These are phyloP conservation scores for Globisporangium heterothallicum DNA, from an alignment of 352 stramenopile species.

Conservation along the genomic window DNA sequence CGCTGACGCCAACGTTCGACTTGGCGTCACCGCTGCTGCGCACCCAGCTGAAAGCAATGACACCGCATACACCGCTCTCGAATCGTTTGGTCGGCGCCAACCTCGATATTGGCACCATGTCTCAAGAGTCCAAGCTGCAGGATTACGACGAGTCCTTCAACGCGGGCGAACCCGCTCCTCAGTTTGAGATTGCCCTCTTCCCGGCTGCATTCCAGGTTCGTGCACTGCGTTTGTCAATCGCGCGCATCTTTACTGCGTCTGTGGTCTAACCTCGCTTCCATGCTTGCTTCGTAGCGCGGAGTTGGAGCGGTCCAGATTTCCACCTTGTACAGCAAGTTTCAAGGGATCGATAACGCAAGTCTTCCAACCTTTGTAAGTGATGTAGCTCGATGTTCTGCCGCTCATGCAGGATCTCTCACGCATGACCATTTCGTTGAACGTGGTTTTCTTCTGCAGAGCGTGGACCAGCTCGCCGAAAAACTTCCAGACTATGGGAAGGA, in stretches of 20 bases:
- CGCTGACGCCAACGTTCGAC: constrained; percentile 53
- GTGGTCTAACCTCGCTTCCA: constrained; percentile 1
- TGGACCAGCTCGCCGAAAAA: constrained; percentile 63
- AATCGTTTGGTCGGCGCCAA: constrained; percentile 80
- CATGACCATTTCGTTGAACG: background rate
- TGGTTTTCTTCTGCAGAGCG: constrained; percentile 43
- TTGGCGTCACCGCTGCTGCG: constrained; percentile 73
- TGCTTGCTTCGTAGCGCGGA: constrained; percentile 36
- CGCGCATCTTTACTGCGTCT: background rate
- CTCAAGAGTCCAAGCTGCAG: constrained; percentile 55
- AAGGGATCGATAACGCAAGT: constrained; percentile 32
- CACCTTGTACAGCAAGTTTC: constrained; percentile 83
- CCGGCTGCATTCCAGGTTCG: constrained; percentile 69
- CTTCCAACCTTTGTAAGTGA: constrained; percentile 60
- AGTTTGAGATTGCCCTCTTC: constrained; percentile 71
- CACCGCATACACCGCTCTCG: constrained; percentile 73
- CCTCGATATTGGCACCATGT: constrained; percentile 62
- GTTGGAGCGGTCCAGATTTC: constrained; percentile 78
- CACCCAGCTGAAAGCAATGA: constrained; percentile 81
- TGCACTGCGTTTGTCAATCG: background rate
- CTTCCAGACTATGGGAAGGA: constrained; percentile 61
- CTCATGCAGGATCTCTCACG: constrained; percentile 9
- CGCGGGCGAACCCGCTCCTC: constrained; percentile 49
- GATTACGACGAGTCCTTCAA: constrained; percentile 73
- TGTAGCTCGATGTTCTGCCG: constrained; percentile 13